Percentiles rank a stretch among this genome's conserved stretches.
Evolutionary conservation across 495 filamentous ascomycete genomes (phyloP).

Genomic region (Aspergillus avenaceus): DNA sequence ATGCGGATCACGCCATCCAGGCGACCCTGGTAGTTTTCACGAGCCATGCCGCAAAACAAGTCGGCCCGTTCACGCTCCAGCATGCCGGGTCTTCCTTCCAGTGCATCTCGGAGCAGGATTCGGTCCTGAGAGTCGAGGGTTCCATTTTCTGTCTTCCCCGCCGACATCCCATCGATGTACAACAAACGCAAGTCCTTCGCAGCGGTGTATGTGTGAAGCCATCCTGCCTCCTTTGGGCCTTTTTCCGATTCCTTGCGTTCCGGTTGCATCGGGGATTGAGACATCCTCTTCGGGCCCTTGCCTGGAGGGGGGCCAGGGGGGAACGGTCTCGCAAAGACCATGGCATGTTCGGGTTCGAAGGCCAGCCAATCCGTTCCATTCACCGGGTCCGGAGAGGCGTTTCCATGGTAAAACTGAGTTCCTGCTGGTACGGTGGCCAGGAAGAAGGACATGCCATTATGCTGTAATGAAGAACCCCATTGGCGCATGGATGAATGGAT

Average conservation of each 20-base stretch:
- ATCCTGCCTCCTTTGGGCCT: slow-evolving; percentile 25
- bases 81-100: slow-evolving; percentile 1
- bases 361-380: slow-evolving; percentile 62
- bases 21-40: slow-evolving; percentile 40
- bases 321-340: slow-evolving; percentile 43
- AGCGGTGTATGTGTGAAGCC: slow-evolving; percentile 51
- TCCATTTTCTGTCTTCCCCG: slow-evolving; percentile 52
- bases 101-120: slow-evolving; percentile 31
- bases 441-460: slow-evolving; percentile 68
- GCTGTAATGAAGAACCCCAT: slow-evolving; percentile 64
- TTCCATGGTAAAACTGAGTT: slow-evolving; percentile 62
- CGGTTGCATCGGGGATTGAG: not conserved
- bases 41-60: slow-evolving; percentile 45
- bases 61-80: slow-evolving; percentile 44
- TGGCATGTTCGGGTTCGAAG: slow-evolving; percentile 65
- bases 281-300: not conserved
- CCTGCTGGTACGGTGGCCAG: slow-evolving; percentile 53
- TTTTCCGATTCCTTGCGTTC: not conserved
- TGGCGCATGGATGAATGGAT: slow-evolving; percentile 64
- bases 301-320: slow-evolving; percentile 5
- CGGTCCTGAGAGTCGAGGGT: slow-evolving; percentile 56
- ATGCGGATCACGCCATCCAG: slow-evolving; percentile 62
- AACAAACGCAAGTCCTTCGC: slow-evolving; percentile 47
- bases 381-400: slow-evolving; percentile 28
- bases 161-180: slow-evolving; percentile 58